Evolutionary conservation across 257 asterid species (phyloP), one percentile per base, ranked within the genome.

Genomic region (Ehretia macrophylla): DNA sequence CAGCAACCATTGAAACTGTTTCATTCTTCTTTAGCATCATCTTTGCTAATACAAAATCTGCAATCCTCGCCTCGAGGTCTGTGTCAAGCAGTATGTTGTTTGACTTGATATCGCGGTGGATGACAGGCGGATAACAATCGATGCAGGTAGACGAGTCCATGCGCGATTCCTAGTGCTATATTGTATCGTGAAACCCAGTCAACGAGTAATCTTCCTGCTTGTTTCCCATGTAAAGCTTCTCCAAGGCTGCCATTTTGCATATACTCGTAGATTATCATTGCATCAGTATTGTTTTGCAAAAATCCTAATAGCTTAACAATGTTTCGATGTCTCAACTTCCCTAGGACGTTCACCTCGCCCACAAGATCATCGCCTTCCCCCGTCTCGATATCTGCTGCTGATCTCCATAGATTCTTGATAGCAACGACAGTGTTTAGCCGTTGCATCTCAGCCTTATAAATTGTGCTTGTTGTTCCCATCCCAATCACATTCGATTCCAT

Each of bases 401-500:
- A 72, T 60, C 81, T 71, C 87, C 87, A 76, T 21, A 85, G 71
- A 42, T 80, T 82, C 74, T 85, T 85, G 3, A 82, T 84, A 1
- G 94, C 94, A 14, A 85, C 79, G 14, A 69, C 60, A 10, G 72
- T 68, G 23, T 66, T 75, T 21, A 68, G 53, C 52, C 81, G 56
- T 56, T 51, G 79, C 64, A 85, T 70, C 23, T 78, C 85, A 2
- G 87, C 87, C 62, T 65, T 83, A 72, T 85, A 85, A 5, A 85
- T 90, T 0, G 74, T 72, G 46, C 94, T 87, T 0, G 85, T 68
- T 11, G 79, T 85, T 17, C 94, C 94, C 73, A 64, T 76, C 14
- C 94, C 94, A 6, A 85, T 74, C 71, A 83, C 81, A 35, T 85
- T 83, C 12, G 78, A 59, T 62, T 84, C 86, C 44, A 72, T 77